These are phyloP conservation scores for Tritrichomonas musculus DNA, from an alignment of 208 protist genomes.

Conservation along the genomic window DNA sequence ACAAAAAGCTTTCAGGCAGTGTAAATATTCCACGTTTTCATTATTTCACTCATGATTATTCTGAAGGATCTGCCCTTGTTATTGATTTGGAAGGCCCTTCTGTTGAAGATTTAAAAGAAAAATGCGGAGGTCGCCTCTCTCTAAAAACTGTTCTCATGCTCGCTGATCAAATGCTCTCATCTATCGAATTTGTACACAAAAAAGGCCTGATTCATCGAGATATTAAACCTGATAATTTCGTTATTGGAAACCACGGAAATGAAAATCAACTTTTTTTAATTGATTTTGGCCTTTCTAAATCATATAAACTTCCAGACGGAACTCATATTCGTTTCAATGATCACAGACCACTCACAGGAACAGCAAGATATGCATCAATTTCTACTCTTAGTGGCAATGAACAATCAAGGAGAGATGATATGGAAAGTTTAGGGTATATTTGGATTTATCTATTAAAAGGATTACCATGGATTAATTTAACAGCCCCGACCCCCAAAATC, in stretches of 20 bases:
- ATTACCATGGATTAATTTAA: slow-evolving; percentile 94
- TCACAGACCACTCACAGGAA: slow-evolving; percentile 97
- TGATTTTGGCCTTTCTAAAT: slow-evolving; percentile 85
- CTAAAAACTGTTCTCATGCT: too few relatives aligned
- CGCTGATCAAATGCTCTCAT: too few relatives aligned
- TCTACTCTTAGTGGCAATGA: slow-evolving; percentile 98
- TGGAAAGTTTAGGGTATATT: slow-evolving; percentile 93
- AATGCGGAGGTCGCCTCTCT: slow-evolving; percentile 74
- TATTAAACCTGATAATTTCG: too few relatives aligned
- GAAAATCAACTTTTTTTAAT: slow-evolving; percentile 53
- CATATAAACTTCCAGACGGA: slow-evolving; percentile 93
- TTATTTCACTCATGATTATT: slow-evolving; percentile 82
- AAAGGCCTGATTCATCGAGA: slow-evolving; percentile 21
- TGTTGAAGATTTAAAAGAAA: slow-evolving; percentile 90
- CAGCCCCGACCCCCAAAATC: background rate
- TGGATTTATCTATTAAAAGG: slow-evolving; percentile 97
- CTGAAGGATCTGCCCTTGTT: slow-evolving; percentile 93
- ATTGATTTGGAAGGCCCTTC: slow-evolving; percentile 91
- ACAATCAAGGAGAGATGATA: slow-evolving; percentile 60
- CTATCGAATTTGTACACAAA: background rate
- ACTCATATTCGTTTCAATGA: slow-evolving; percentile 94
- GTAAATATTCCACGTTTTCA: slow-evolving; percentile 81
- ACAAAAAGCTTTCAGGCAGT: slow-evolving; percentile 68
- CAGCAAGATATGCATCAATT: slow-evolving; percentile 94
- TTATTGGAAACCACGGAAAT: slow-evolving; percentile 37